Base-by-base conservation (phyloP, 2,329 filamentous ascomycete species). In the Capronia coronata region DNA sequence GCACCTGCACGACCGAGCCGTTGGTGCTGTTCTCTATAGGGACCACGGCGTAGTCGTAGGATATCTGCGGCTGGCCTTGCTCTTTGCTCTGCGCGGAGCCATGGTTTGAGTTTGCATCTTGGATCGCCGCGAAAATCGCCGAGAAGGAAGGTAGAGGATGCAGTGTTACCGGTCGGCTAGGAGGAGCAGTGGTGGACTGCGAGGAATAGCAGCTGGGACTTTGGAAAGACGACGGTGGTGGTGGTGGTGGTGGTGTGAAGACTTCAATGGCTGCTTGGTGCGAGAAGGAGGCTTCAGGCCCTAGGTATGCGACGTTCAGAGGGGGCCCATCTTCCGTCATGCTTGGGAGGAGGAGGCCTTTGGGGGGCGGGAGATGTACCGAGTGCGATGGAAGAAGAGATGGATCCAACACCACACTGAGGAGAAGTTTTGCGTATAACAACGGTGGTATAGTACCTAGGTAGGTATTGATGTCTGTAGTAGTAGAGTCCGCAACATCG, bases 11-110 rank as follows among this genome's bases (percentile, higher is more conserved):
- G 43, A 98, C 93, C 47, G 85, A 84, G 62, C 93, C 93, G 68
- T 97, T 95, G 64, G 87, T 91, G 34, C 87, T 94, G 73, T 98
- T 98, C 66, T 97, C 91, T 68, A 95, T 90, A 5, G 93, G 93
- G 1, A 96, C 86, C 25, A 97, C 86, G 59, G 90, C 93, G 49
- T 83, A 83, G 45, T 77, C 69, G 79, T 80, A 38, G 2, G 18
- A 16, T 39, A 18, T 6, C 11, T 37, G 34, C 8, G 6, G 14
- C 18, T 18, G n/a, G 6, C 13, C n/a, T 37, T 37, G 18, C 16
- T 37, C 18, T 2, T 3, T 5, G 34, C 16, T n/a, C n/a, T n/a
- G n/a, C n/a, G n/a, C n/a, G n/a, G n/a, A n/a, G 19, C 3, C 61
- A 60, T 38, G 58, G 46, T n/a, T n/a, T n/a, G 69, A 63, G 53